phyloP scores from a whole-genome alignment of 2,329 filamentous ascomycete genomes.

The Zasmidium citrigriseum region DNA sequence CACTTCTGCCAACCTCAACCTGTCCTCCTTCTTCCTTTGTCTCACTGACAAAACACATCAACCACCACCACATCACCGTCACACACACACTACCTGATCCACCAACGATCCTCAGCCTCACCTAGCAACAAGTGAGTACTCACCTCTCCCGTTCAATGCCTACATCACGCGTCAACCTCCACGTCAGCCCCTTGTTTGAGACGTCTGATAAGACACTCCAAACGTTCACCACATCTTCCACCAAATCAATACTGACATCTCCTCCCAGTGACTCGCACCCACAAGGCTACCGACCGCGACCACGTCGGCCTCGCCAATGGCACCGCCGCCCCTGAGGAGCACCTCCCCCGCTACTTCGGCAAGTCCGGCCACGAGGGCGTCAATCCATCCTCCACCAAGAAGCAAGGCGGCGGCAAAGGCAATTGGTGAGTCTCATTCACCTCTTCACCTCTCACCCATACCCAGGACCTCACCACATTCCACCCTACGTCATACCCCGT shows the following conservation, averaged over 20 bases:
- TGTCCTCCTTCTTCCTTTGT: background rate
- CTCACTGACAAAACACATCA: background rate
- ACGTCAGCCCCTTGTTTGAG: background rate
- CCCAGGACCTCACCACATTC: background rate
- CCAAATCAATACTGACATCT: constrained; percentile 11
- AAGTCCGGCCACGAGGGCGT: constrained; percentile 79
- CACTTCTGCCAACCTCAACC: background rate
- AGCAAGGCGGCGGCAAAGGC: constrained; percentile 87
- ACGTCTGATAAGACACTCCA: background rate
- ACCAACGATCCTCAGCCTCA: too few species aligned
- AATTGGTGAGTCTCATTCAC: constrained; percentile 72
- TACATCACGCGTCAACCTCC: background rate
- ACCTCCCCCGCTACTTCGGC: constrained; percentile 88
- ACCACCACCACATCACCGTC: background rate
- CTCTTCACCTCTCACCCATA: constrained; percentile 11
- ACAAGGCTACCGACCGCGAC: constrained; percentile 94
- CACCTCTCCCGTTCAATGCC: constrained; percentile 4
- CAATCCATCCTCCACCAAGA: constrained; percentile 94
- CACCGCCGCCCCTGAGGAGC: constrained; percentile 67
- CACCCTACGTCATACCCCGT: constrained; percentile 10
- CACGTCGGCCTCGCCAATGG: constrained; percentile 78
- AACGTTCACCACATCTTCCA: background rate
- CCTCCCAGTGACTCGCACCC: constrained; percentile 85
- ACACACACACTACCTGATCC: too few species aligned
- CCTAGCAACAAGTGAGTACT: background rate